Evolutionary conservation across 371 early-diverging fungal genomes (phyloP).

Genomic region (Mucor velutinosus): DNA sequence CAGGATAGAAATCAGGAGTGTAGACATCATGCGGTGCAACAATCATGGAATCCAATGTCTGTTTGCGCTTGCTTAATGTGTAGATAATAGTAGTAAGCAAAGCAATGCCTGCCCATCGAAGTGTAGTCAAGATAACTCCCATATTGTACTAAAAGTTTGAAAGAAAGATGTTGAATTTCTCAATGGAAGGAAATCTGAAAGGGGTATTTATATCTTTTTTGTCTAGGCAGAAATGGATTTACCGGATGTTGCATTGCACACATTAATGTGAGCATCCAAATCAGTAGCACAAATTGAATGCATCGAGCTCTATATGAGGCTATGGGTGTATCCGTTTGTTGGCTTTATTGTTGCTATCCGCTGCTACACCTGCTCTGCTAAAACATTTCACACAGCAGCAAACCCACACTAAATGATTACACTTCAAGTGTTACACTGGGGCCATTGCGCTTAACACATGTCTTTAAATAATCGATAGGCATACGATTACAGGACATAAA

Average conservation of each 20-base stretch:
- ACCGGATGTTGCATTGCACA: not conserved
- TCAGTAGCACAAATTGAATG: not conserved
- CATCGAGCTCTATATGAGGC: not conserved
- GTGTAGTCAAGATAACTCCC: not conserved
- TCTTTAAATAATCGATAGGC: not conserved
- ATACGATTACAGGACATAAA: not conserved
- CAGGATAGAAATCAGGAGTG: constrained; percentile 41
- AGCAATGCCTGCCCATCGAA: constrained; percentile 1
- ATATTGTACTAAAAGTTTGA: not conserved
- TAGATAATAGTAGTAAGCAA: not conserved
- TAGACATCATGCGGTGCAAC: constrained; percentile 30
- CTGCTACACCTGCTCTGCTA: not conserved
- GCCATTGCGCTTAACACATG: not conserved
- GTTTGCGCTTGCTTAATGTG: not conserved
- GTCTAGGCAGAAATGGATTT: not conserved
- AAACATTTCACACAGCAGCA: not conserved
- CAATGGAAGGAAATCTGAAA: not conserved
- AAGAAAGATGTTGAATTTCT: not conserved
- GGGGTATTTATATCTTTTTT: not conserved
- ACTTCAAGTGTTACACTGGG: not conserved
- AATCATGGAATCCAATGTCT: constrained; percentile 31
- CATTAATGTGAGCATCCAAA: not conserved
- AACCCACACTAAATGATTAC: not conserved
- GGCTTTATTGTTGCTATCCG: not conserved
- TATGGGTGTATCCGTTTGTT: not conserved